Percentiles rank a stretch among this genome's conserved stretches.
These are phyloP conservation scores for Trichoderma sp. DNA, from an alignment of 2,329 filamentous ascomycete genomes.

Conservation along the genomic window DNA sequence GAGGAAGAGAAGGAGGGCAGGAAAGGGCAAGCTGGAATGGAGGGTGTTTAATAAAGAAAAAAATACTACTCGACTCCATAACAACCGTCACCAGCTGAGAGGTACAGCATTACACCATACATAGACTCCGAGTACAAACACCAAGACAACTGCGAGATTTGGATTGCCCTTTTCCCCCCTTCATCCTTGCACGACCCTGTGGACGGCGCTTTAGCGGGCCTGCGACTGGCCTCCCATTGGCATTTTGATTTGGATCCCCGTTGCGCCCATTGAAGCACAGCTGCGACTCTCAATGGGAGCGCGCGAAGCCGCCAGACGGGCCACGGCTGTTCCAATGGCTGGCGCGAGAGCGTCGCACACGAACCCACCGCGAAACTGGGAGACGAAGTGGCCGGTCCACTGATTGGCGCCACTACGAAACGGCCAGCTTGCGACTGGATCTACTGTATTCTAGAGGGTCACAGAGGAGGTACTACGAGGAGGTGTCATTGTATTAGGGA, in stretches of 20 bases:
- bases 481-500: background rate
- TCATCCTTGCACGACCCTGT: too few relatives aligned
- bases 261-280: background rate
- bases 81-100: background rate
- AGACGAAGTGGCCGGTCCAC: constrained; percentile 15
- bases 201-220: background rate
- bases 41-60: background rate
- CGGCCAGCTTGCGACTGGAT: background rate
- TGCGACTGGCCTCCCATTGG: background rate
- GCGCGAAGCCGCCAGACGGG: constrained; percentile 13
- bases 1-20: constrained; percentile 17
- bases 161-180: too few relatives aligned
- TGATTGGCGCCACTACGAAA: constrained; percentile 17
- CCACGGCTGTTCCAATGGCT: constrained; percentile 9
- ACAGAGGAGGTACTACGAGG: background rate
- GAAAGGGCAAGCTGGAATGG: constrained; percentile 26
- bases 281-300: background rate
- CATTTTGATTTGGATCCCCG: too few relatives aligned
- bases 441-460: background rate
- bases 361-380: constrained; percentile 14
- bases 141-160: too few relatives aligned
- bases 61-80: background rate
- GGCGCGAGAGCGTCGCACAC: constrained; percentile 22
- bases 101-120: too few relatives aligned
- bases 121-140: too few relatives aligned